Conservation (phyloP, 1,284 basidiomycete species). For the Fistulinella cinereoalba region DNA sequence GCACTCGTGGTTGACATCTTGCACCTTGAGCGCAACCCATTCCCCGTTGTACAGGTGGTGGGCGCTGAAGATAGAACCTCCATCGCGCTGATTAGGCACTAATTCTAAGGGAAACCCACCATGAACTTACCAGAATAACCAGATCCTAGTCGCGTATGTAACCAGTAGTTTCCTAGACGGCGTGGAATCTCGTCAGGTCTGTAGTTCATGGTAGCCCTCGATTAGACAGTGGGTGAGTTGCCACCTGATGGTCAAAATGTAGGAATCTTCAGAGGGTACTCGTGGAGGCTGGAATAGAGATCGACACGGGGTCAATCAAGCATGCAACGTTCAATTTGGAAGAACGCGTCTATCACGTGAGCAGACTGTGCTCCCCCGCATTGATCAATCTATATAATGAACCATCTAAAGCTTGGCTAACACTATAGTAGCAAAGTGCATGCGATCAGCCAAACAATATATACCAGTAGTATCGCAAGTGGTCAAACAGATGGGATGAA, state of each 20-base stretch:
- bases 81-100: constrained; percentile 1
- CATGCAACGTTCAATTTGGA: constrained; percentile 5
- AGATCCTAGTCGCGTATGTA: constrained; percentile 47
- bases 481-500: too few species aligned
- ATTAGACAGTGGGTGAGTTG: too few species aligned
- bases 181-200: constrained; percentile 35
- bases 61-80: constrained; percentile 66
- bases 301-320: too few species aligned
- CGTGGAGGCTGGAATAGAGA: too few species aligned
- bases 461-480: too few species aligned
- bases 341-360: constrained; percentile 34
- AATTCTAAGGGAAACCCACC: not conserved
- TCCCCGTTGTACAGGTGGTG: constrained; percentile 52
- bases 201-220: constrained; percentile 15
- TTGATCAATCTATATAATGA: not conserved
- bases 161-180: constrained; percentile 47
- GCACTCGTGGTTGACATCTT: constrained; percentile 63
- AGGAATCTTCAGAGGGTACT: too few species aligned
- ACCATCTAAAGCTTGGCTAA: too few species aligned
- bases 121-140: constrained; percentile 49
- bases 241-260: too few species aligned
- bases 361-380: not conserved
- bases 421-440: too few species aligned
- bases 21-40: constrained; percentile 69
- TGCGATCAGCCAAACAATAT: too few species aligned